Evolutionary conservation across 768 basidiomycete genomes (phyloP).

Genomic region (Candolleomyces aberdarensis): DNA sequence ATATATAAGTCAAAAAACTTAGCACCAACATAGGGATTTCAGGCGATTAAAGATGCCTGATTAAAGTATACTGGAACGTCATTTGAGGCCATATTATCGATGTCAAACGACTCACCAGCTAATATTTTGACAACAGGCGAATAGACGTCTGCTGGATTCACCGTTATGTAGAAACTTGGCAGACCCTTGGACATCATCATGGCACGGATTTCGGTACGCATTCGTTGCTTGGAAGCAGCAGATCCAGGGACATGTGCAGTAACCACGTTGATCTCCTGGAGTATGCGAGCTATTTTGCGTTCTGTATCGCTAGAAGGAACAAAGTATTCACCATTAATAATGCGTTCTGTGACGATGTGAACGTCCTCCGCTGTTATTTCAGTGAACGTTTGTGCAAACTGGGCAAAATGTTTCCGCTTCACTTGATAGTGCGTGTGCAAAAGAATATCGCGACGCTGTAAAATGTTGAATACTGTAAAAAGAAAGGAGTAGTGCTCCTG

Average conservation of each 20-base stretch:
- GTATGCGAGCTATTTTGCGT: constrained; percentile 16
- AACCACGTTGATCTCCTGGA: constrained; percentile 17
- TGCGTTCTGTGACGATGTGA: constrained; percentile 16
- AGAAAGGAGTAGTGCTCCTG: constrained; percentile 38
- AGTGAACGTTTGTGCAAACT: constrained; percentile 21
- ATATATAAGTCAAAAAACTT: constrained; percentile 39
- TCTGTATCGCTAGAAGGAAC: constrained; percentile 24
- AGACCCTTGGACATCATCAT: constrained; percentile 30
- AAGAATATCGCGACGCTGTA: constrained; percentile 29
- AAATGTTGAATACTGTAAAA: constrained; percentile 39
- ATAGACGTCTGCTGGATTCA: constrained; percentile 41
- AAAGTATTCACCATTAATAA: constrained; percentile 16
- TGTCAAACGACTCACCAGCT: constrained; percentile 30
- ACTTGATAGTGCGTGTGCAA: constrained; percentile 31
- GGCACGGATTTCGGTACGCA: constrained; percentile 31
- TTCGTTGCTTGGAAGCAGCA: constrained; percentile 21
- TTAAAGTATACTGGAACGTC: constrained; percentile 26
- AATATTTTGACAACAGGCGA: constrained; percentile 40
- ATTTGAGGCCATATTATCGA: constrained; percentile 28
- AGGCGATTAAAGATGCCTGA: constrained; percentile 31
- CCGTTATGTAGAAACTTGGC: constrained; percentile 40
- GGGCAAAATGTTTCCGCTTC: constrained; percentile 18
- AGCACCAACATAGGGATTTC: constrained; percentile 37
- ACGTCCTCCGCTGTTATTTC: constrained; percentile 21
- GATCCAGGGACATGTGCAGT: constrained; percentile 27